Conservation (phyloP, 805 yeast genomes). For the Kodamaea restingae region DNA sequence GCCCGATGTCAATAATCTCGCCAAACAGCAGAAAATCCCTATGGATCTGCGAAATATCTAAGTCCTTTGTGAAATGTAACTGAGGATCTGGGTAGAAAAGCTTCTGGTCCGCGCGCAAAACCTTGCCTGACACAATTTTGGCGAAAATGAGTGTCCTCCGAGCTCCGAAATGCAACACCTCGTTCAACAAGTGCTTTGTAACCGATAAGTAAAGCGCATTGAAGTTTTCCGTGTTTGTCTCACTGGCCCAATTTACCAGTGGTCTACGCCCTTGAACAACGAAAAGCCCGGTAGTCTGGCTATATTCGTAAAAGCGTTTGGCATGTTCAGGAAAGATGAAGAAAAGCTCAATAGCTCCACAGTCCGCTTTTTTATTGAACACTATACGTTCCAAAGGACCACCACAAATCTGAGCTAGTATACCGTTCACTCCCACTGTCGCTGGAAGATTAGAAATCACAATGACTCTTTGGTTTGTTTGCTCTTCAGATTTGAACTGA, state of each 20-base stretch:
- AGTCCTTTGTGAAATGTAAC: constrained; percentile 36
- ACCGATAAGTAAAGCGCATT: constrained; percentile 19
- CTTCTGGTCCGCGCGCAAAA: constrained; percentile 19
- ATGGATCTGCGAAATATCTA: constrained; percentile 43
- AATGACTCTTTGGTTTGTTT: constrained; percentile 15
- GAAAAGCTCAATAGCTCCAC: constrained; percentile 38
- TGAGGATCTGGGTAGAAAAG: constrained; percentile 42
- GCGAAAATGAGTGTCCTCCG: constrained; percentile 50
- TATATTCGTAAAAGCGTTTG: constrained; percentile 46
- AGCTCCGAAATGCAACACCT: constrained; percentile 43
- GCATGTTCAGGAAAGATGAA: constrained; percentile 57
- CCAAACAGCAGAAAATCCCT: constrained; percentile 57
- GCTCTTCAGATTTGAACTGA: background rate
- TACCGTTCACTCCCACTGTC: constrained; percentile 43
- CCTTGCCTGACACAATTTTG: constrained; percentile 21
- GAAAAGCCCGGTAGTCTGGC: constrained; percentile 47
- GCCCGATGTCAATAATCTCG: constrained; percentile 53
- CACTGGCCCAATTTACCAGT: constrained; percentile 45
- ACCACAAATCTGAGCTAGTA: constrained; percentile 57
- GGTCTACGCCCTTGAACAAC: constrained; percentile 54
- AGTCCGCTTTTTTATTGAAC: constrained; percentile 15
- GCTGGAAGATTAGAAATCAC: constrained; percentile 38
- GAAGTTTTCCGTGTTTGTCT: constrained; percentile 20
- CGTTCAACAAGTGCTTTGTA: constrained; percentile 22
- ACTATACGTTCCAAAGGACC: constrained; percentile 62